Conservation (phyloP, 805 yeast species). For the Wickerhamiella lipophila region DNA sequence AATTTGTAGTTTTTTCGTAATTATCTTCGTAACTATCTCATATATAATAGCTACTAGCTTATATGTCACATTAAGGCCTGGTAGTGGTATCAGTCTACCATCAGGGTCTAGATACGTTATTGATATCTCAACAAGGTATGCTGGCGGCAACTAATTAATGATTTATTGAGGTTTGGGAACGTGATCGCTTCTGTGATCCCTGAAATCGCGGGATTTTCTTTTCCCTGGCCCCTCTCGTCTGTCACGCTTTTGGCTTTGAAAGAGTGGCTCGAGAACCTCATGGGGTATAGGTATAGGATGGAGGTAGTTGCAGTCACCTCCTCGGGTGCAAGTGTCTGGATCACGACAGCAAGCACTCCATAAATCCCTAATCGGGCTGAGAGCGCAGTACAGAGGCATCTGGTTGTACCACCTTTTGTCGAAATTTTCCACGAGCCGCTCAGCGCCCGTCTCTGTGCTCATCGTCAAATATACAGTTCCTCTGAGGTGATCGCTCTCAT, state of each 20-base stretch:
- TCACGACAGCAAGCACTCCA: constrained; percentile 65
- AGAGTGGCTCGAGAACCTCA: constrained; percentile 34
- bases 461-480: constrained; percentile 77
- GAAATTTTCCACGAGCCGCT: constrained; percentile 44
- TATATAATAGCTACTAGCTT: too few relatives aligned
- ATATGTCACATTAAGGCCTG: too few relatives aligned
- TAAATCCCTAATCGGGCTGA: constrained; percentile 60
- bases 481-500: constrained; percentile 64
- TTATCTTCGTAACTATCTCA: too few relatives aligned
- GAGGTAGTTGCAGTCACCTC: constrained; percentile 76
- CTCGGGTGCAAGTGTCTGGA: constrained; percentile 59
- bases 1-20: too few relatives aligned
- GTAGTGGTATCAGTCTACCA: too few relatives aligned
- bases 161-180: too few relatives aligned
- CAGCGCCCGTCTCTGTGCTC: constrained; percentile 43
- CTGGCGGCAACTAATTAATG: too few relatives aligned
- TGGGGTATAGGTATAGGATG: constrained; percentile 52
- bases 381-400: constrained; percentile 66
- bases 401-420: constrained; percentile 74
- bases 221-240: neutral
- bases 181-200: too few relatives aligned
- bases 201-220: too few relatives aligned
- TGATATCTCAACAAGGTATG: too few relatives aligned
- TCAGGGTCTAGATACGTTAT: too few relatives aligned
- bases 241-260: constrained; percentile 28